Evolutionary conservation across 495 filamentous ascomycete genomes (phyloP).

Genomic region (Trichocladium antarcticum): DNA sequence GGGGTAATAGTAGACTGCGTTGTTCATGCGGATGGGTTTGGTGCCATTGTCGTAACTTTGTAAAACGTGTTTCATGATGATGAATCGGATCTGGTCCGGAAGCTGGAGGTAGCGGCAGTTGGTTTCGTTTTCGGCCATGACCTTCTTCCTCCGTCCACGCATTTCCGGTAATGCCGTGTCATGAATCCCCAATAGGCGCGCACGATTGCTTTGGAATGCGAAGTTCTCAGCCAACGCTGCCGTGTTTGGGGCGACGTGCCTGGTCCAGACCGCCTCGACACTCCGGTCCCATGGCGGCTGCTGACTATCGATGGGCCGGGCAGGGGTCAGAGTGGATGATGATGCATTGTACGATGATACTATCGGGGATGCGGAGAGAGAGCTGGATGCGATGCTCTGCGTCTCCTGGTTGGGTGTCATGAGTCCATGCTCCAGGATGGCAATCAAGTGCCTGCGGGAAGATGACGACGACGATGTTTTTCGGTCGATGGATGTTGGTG

Average conservation of each 20-base stretch:
- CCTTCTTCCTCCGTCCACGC: too few species aligned
- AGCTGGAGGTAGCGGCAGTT: constrained; percentile 15
- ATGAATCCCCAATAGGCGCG: background rate
- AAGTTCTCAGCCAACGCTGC: constrained; percentile 1
- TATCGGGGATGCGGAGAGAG: too few species aligned
- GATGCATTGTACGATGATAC: background rate
- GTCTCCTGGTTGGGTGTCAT: too few species aligned
- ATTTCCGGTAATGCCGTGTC: background rate
- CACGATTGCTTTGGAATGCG: constrained; percentile 9
- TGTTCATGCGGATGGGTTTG: constrained; percentile 22
- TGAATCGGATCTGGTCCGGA: constrained; percentile 15
- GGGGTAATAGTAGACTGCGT: background rate
- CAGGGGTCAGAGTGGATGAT: background rate
- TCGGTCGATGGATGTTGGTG: too few species aligned
- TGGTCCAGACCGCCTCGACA: constrained; percentile 19
- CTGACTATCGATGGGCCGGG: too few species aligned
- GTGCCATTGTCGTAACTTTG: background rate
- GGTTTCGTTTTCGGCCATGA: background rate
- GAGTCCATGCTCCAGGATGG: too few species aligned
- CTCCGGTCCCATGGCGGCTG: constrained; percentile 24
- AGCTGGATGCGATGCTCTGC: too few species aligned
- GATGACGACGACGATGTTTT: too few species aligned
- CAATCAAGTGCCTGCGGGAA: too few species aligned
- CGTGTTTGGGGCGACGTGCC: background rate
- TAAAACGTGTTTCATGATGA: constrained; percentile 13